Percentiles rank a stretch among this genome's conserved stretches.
phyloP scores from a whole-genome alignment of 1,284 basidiomycete genomes.

The Fereydounia khargensis region DNA sequence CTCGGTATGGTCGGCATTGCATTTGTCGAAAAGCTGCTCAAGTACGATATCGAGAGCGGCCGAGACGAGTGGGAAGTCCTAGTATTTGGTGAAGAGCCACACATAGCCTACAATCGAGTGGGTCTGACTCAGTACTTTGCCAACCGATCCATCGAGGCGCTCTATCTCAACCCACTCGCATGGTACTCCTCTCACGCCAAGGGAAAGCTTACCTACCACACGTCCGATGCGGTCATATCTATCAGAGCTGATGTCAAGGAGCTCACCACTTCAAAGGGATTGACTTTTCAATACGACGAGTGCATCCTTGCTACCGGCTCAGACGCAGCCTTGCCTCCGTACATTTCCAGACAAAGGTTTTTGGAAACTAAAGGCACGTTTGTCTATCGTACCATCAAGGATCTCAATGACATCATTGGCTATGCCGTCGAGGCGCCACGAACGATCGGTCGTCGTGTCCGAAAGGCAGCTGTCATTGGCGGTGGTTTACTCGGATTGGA shows the following conservation, averaged over 20 bases:
- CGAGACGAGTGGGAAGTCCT: conserved; percentile 36
- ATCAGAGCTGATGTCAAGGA: conserved; percentile 62
- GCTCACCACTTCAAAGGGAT: conserved; percentile 62
- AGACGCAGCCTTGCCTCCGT: conserved; percentile 68
- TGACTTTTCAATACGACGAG: conserved; percentile 65
- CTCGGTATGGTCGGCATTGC: conserved; percentile 72
- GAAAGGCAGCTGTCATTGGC: conserved; percentile 66
- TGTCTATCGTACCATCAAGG: conserved; percentile 69
- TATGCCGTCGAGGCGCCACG: conserved; percentile 30
- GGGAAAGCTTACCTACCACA: conserved; percentile 50
- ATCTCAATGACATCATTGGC: conserved; percentile 42
- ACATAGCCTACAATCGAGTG: conserved; percentile 66
- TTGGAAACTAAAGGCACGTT: conserved; percentile 65
- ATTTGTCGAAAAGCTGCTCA: conserved; percentile 54
- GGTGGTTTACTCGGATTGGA: conserved; percentile 73
- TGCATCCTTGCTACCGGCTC: conserved; percentile 69
- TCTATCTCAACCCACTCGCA: conserved; percentile 66
- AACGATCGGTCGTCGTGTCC: conserved; percentile 24
- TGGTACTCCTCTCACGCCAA: conserved; percentile 64
- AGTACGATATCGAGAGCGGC: conserved; percentile 35
- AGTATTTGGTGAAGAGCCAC: conserved; percentile 66
- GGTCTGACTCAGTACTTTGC: conserved; percentile 69
- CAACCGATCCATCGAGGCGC: conserved; percentile 66
- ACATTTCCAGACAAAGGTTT: conserved; percentile 61
- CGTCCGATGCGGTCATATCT: conserved; percentile 59